Percentiles rank a stretch among this genome's conserved stretches.
Evolutionary conservation across 192 early-diverging fungal genomes (phyloP).

Genomic region (Coemansia aciculifera): DNA sequence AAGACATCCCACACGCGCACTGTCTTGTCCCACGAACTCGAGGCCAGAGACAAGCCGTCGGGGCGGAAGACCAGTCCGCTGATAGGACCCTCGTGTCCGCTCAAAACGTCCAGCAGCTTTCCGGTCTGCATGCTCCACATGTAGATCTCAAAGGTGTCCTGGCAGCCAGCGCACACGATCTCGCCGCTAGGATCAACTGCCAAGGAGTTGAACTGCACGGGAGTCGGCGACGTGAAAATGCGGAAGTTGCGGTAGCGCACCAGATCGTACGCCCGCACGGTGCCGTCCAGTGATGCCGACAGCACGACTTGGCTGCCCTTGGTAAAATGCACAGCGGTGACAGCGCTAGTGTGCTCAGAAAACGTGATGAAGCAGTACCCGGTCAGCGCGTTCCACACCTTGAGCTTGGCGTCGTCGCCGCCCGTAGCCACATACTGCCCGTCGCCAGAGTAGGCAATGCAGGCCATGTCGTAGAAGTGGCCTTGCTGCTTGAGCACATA

Average conservation of each 20-base stretch:
- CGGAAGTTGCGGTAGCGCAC: constrained; percentile 98
- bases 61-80: constrained; percentile 84
- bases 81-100: constrained; percentile 92
- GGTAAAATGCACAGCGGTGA: constrained; percentile 86
- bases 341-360: constrained; percentile 80
- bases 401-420: constrained; percentile 96
- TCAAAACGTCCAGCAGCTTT: constrained; percentile 91
- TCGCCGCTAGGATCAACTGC: constrained; percentile 97
- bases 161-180: constrained; percentile 90
- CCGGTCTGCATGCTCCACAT: constrained; percentile 99
- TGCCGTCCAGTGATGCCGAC: constrained; percentile 94
- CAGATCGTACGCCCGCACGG: constrained; percentile 97
- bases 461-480: constrained; percentile 93
- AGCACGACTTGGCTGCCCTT: constrained; percentile 88
- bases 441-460: constrained; percentile 84
- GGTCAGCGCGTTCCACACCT: constrained; percentile 94
- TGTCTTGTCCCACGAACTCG: constrained; percentile 90
- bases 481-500: constrained; percentile 99
- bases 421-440: constrained; percentile 94
- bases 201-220: constrained; percentile 90
- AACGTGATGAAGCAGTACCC: constrained; percentile 99
- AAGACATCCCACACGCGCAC: constrained; percentile 94
- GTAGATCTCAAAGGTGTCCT: constrained; percentile 95
- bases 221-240: constrained; percentile 93
- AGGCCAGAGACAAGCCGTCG: constrained; percentile 74